Evolutionary conservation across 1,284 basidiomycete species (phyloP).

Genomic region (Thecaphora frezii): DNA sequence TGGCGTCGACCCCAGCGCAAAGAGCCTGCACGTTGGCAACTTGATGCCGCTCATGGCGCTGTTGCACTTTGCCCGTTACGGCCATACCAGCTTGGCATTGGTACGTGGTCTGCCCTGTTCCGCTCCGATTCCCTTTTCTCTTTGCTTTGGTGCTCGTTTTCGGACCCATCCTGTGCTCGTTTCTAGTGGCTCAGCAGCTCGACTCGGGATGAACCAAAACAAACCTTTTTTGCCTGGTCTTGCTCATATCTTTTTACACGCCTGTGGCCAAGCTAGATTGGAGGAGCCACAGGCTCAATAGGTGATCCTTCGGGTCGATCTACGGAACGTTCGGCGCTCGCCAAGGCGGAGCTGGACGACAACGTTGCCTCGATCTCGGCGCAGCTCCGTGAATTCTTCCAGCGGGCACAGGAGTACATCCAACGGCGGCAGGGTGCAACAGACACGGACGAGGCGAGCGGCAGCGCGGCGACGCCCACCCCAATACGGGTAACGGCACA

Average conservation of each 20-base stretch:
- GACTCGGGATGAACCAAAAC: too few relatives aligned
- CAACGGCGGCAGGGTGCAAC: conserved; percentile 52
- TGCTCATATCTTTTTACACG: too few relatives aligned
- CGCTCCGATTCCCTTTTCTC: too few relatives aligned
- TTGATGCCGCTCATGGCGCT: conserved; percentile 83
- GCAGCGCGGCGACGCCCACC: background rate
- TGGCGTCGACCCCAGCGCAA: conserved; percentile 89
- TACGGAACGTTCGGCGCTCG: conserved; percentile 76
- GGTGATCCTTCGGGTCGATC: conserved; percentile 92
- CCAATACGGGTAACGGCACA: background rate
- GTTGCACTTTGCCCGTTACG: conserved; percentile 80
- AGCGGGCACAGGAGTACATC: conserved; percentile 66
- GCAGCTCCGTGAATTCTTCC: conserved; percentile 75
- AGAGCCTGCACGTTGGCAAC: conserved; percentile 88
- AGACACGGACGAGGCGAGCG: background rate
- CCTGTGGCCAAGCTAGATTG: conserved; percentile 69
- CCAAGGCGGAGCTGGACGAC: conserved; percentile 65
- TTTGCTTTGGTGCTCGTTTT: too few relatives aligned
- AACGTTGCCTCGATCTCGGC: conserved; percentile 72
- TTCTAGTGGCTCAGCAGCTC: too few relatives aligned
- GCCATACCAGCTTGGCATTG: conserved; percentile 79
- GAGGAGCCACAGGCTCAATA: conserved; percentile 92
- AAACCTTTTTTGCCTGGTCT: background rate
- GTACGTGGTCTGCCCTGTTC: conserved; percentile 62
- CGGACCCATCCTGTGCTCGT: too few relatives aligned